These are phyloP conservation scores for Delphinella strobiligena DNA, from an alignment of 2,329 filamentous ascomycete genomes.

Conservation along the genomic window DNA sequence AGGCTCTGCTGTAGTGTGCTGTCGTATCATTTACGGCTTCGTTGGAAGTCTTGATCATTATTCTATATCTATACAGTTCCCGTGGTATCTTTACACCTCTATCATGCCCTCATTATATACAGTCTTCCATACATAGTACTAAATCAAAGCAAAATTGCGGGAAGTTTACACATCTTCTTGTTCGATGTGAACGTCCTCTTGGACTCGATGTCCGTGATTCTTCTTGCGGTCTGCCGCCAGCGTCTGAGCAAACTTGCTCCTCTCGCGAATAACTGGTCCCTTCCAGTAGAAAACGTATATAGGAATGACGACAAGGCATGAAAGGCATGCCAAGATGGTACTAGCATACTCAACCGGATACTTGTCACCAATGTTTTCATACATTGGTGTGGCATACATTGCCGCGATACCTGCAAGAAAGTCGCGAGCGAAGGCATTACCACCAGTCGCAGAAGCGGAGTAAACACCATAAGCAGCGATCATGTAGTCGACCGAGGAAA, in stretches of 20 bases:
- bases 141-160: too few species aligned
- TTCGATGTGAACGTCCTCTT: too few species aligned
- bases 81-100: too few species aligned
- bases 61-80: too few species aligned
- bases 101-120: too few species aligned
- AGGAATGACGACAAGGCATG: constrained; percentile 39
- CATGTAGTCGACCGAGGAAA: constrained; percentile 44
- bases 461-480: constrained; percentile 62
- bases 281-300: constrained; percentile 46
- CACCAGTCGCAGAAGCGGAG: constrained; percentile 61
- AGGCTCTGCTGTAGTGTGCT: too few species aligned
- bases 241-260: constrained; percentile 37
- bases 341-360: constrained; percentile 35
- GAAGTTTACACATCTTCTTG: too few species aligned
- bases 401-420: constrained; percentile 62
- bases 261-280: constrained; percentile 35
- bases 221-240: constrained; percentile 20
- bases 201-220: constrained; percentile 14
- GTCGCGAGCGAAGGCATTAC: constrained; percentile 63
- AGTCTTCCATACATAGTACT: too few species aligned
- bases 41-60: too few species aligned
- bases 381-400: constrained; percentile 49
- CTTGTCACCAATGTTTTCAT: constrained; percentile 17
- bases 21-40: too few species aligned
- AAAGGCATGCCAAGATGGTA: constrained; percentile 40